Conservation (phyloP, 495 filamentous ascomycete species). For the Tuber borchii region DNA sequence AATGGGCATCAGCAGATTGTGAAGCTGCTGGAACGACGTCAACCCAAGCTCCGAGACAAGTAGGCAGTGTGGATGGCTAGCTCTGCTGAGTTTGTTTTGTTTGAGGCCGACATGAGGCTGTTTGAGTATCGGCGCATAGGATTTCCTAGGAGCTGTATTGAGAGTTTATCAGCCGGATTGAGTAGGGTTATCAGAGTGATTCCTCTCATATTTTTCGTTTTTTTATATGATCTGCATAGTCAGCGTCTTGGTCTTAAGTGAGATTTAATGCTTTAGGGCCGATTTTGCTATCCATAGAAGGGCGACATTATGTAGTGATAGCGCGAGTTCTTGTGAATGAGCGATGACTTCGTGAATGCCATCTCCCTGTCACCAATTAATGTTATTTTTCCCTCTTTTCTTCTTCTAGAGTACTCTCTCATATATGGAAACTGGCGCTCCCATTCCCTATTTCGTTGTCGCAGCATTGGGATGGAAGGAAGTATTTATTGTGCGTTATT, state of each 20-base stretch:
- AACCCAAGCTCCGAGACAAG: background rate
- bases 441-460: background rate
- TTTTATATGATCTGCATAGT: background rate
- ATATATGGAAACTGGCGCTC: background rate
- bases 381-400: background rate
- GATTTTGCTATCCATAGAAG: background rate
- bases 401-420: background rate
- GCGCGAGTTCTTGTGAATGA: background rate
- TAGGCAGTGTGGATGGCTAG: background rate
- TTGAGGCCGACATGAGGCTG: too few species aligned
- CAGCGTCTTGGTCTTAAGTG: background rate
- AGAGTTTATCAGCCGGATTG: background rate
- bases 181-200: background rate
- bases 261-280: background rate
- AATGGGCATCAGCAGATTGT: background rate
- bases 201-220: background rate
- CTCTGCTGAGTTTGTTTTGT: background rate
- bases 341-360: background rate
- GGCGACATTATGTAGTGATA: background rate
- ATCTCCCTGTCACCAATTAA: background rate
- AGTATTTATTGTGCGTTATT: background rate
- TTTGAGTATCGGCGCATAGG: background rate
- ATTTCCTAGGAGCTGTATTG: background rate
- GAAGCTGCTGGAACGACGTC: background rate
- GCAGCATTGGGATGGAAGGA: background rate